Base-by-base conservation (phyloP, 768 basidiomycete species). In the Mycena chlorophos region DNA sequence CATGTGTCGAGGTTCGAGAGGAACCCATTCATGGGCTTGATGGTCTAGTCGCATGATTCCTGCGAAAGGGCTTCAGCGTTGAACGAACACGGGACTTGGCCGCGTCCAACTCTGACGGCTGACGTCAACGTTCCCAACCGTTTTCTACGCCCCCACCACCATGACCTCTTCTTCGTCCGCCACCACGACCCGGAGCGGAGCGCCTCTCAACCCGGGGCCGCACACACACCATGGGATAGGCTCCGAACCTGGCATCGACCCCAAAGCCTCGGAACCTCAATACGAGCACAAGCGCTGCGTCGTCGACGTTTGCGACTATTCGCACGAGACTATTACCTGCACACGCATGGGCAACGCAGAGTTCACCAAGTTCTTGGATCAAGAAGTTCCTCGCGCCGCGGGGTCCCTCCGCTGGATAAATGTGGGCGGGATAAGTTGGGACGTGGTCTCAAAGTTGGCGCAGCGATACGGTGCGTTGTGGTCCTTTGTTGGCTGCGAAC, bases 241-340 rank as follows among this genome's bases (percentile, higher is more conserved):
- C 14, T 54, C 55, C 5, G 60, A 61, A n/a, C 60, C 55, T 26
- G 60, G 60, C 6, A 34, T 57, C 3, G 39, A 61, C 22, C 60
- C 60, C 3, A 34, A 42, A 17, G 56, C 37, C 19, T 20, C 10
- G 19, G 40, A 54, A 38, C 34, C 49, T 1, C 45, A 56, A 51
- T 51, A 57, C n/a, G 29, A 31, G 3, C 38, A 61, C 4, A 20
- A 43, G 8, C 34, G 52, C 3, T 61, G 59, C 19, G 42, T 40
- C 3, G 54, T 61, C 6, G 52, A 61, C 14, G 49, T 61, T 16
- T 40, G 48, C 19, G 55, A 56, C 16, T 57, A 39, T 31, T 56
- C 55, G 13, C 46, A 22, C n/a, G 52, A 61, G n/a, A 49, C 47
- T 37, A 45, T 57, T 29, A 25, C 45, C 19, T 38, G 31, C 19